Base-by-base conservation (phyloP, 179 eudicot genomes). In the Amaranthus tricolor region DNA sequence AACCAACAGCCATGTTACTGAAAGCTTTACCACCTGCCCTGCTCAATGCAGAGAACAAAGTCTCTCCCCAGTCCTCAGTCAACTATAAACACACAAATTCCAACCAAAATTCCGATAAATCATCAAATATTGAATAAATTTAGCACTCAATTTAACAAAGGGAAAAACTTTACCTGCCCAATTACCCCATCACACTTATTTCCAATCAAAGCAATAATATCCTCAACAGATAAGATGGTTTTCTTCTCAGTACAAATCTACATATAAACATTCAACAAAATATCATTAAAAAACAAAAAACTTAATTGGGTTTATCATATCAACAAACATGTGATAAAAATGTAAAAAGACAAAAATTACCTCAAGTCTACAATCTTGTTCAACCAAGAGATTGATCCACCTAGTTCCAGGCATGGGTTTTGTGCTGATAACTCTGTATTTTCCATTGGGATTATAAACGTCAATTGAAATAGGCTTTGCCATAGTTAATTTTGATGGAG, bases 1-100 rank as follows among this genome's bases (percentile, higher is more conserved):
- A 92, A 40, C 98, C 98, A 67, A 94, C 98, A 84, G 98, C 98
- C 97, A 92, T 94, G 84, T 94, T 94, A 79, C 98, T 94, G 82
- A 90, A 94, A 77, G 93, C 97, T 80, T 84, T 94, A 4, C 98
- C 96, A 59, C 98, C 97, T 60, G 98, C 98, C 78, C 71, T 87
- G 84, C 98, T 92, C 88, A 94, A 82, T 62, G 98, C 97, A 17
- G 93, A 90, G 82, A 94, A 94, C 85, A 94, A 81, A 10, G 92
- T 90, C 80, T 94, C 97, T 20, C 98, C 98, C 98, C 98, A 92
- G 45, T 90, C 96, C 71, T 94, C 98, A 11, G 98, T 90, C 86
- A 90, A 82, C 98, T 94, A 76, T 51, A 79, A 53, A 13, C 24
- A 69, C 60, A 60, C 1, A 60, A 12, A 61, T 7, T n/a, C 4